Base-by-base conservation (phyloP, 2,329 filamentous ascomycete species). In the Hypomyces rosellus region DNA sequence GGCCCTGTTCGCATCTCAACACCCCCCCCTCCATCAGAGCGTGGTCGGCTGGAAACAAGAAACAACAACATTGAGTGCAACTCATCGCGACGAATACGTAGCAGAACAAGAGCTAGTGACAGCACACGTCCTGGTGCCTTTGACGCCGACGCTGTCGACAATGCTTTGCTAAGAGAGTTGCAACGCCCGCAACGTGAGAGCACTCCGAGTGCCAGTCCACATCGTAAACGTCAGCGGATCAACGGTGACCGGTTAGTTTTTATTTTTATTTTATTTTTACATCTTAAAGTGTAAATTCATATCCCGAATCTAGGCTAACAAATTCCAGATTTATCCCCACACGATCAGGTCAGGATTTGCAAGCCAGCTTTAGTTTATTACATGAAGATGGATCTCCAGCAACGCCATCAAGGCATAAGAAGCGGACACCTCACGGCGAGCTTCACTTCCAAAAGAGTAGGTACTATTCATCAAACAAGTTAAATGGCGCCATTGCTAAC, bases 321-420 rank as follows among this genome's bases (percentile, higher is more conserved):
- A 40, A 15, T 34, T 46, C 51, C 64, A 95, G 93, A 61, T 99
- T 99, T 66, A 97, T 99, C 59, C 93, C 93, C 25, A 95, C 93
- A 60, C 82, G 93, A 39, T 86, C 91, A 57, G 93, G 92, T 5
- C 90, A 96, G 68, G 93, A 99, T 68, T 75, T 97, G 20, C 88
- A 92, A 65, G 90, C 92, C 48, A 95, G 90, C 68, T 97, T 93
- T 70, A 96, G 85, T 65, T 74, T 97, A 49, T 76, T 97, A 25
- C 88, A 95, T 63, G 92, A 96, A 55, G 90, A 96, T 65, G 90
- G 87, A 37, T 96, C 92, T 16, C 93, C 93, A 16, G 88, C 92
- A 12, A 96, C 91, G 1, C 89, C 92, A 1, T 92, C 90, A 4
- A 88, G 85, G 65, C 81, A 86, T 52, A 89, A 89, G 71, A 91